Evolutionary conservation across 108 stramenopile genomes (phyloP), one percentile per base, ranked within the genome.

Genomic region (Fragilaria radians): DNA sequence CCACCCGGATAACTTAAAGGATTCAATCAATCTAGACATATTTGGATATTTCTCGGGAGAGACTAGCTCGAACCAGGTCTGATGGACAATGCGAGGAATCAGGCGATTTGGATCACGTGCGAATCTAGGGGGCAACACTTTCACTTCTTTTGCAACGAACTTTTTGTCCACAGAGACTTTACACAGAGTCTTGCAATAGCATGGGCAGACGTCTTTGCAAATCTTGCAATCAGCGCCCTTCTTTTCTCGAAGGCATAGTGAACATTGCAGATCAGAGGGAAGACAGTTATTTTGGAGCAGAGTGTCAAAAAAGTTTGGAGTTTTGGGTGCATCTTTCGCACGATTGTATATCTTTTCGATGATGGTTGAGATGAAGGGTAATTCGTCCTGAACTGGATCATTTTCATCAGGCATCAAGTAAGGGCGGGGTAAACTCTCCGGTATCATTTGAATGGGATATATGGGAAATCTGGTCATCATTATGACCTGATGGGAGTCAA

Each of bases 41-140:
- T 84, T 80, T 51, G 82, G 82, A 66, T 84, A 84, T 29, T 76
- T 73, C 31, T 78, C 71, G 25, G 65, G 50, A 0, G 77, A 65
- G 4, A 78, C 60, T n/a, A 53, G 56, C 48, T 78, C 79, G 54
- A 73, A 86, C 70, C 74, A 81, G 7, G 83, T 84, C 74, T 90
- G 89, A 58, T 86, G 83, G 36, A 90, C 62, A 52, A 90, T 85
- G n/a, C 79, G 72, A 18, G 89, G 89, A 49, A 90, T 70, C 46
- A 88, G 49, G 14, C 86, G 77, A 19, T 65, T 72, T 1, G 80
- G 78, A 47, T 88, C 85, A 25, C 70, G 74, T 21, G 70, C 68
- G 68, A 76, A 86, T 30, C 59, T 47, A 0, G 89, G 89, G 18
- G 76, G 76, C 24, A 30, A 63, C 1, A 87, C 72, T 5, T 52